Conservation (phyloP, 768 basidiomycete genomes). For the Leccinum imitatum region DNA sequence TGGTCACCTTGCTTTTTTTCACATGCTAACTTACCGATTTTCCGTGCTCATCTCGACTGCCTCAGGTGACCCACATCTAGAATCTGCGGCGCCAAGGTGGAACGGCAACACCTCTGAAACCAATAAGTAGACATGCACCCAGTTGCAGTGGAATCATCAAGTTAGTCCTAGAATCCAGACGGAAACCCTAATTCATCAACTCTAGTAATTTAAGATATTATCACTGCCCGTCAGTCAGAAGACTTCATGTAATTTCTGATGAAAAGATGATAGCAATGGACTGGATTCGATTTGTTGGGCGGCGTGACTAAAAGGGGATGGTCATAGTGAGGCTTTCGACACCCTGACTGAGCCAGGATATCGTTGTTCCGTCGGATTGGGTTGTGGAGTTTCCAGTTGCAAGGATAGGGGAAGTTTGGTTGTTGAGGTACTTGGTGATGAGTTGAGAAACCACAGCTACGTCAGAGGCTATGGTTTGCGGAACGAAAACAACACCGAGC, state of each 20-base stretch:
- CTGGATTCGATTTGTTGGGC: slow-evolving; percentile 61
- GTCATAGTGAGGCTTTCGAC: slow-evolving; percentile 53
- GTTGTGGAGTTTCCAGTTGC: slow-evolving; percentile 60
- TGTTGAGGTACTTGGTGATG: slow-evolving; percentile 72
- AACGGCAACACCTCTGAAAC: too few species aligned
- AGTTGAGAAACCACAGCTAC: slow-evolving; percentile 55
- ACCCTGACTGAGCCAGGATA: slow-evolving; percentile 69
- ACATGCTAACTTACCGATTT: too few species aligned
- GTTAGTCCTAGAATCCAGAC: slow-evolving; percentile 63
- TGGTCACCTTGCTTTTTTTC: too few species aligned
- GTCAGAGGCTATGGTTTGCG: slow-evolving; percentile 45
- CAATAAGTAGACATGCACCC: slow-evolving; percentile 11
- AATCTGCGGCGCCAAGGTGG: too few species aligned
- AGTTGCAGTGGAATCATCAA: slow-evolving; percentile 53
- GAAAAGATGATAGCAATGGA: slow-evolving; percentile 60
- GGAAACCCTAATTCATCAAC: slow-evolving; percentile 49
- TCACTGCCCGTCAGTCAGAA: slow-evolving; percentile 41
- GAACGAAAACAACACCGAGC: slow-evolving; percentile 54
- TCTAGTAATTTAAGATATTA: background rate
- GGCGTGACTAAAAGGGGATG: slow-evolving; percentile 56
- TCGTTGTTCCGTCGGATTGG: slow-evolving; percentile 51
- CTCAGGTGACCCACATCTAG: too few species aligned
- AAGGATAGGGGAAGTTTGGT: slow-evolving; percentile 53
- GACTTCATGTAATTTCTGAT: slow-evolving; percentile 48
- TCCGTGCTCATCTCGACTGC: too few species aligned